Evolutionary conservation across 2,329 filamentous ascomycete species (phyloP).

Genomic region (Fusarium solani-melongenae): DNA sequence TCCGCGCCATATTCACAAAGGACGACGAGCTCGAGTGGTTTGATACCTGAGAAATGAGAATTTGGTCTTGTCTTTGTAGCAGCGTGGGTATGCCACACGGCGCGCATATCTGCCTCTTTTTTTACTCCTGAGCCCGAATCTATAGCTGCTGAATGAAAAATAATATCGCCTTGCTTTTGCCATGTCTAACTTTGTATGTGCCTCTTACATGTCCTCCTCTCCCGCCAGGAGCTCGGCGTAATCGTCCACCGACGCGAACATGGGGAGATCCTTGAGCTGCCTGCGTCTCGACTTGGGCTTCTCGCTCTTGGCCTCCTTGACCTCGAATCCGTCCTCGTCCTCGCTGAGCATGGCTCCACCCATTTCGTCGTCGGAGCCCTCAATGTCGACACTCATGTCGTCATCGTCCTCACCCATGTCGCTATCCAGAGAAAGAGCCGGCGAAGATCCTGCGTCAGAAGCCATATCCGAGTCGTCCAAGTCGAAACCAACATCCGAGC

Average conservation of each 20-base stretch:
- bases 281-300: slow-evolving; percentile 71
- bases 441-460: slow-evolving; percentile 58
- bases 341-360: slow-evolving; percentile 55
- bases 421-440: slow-evolving; percentile 52
- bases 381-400: slow-evolving; percentile 53
- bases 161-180: slow-evolving; percentile 18
- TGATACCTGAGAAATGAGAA: slow-evolving; percentile 51
- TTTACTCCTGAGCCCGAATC: slow-evolving; percentile 28
- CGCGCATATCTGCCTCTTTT: slow-evolving; percentile 28
- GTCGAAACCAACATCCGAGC: slow-evolving; percentile 62
- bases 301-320: slow-evolving; percentile 70
- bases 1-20: slow-evolving; percentile 90
- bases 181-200: not conserved
- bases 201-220: slow-evolving; percentile 66
- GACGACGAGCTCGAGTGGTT: slow-evolving; percentile 85
- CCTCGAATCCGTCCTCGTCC: slow-evolving; percentile 61
- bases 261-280: slow-evolving; percentile 89
- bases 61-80: slow-evolving; percentile 5
- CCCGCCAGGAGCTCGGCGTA: slow-evolving; percentile 86
- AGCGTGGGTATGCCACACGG: slow-evolving; percentile 6
- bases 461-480: slow-evolving; percentile 62
- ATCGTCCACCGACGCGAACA: slow-evolving; percentile 92
- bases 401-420: slow-evolving; percentile 61
- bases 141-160: slow-evolving; percentile 29
- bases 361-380: slow-evolving; percentile 56